phyloP scores from a whole-genome alignment of 192 early-diverging fungal genomes.

The Kappamyces sp. region DNA sequence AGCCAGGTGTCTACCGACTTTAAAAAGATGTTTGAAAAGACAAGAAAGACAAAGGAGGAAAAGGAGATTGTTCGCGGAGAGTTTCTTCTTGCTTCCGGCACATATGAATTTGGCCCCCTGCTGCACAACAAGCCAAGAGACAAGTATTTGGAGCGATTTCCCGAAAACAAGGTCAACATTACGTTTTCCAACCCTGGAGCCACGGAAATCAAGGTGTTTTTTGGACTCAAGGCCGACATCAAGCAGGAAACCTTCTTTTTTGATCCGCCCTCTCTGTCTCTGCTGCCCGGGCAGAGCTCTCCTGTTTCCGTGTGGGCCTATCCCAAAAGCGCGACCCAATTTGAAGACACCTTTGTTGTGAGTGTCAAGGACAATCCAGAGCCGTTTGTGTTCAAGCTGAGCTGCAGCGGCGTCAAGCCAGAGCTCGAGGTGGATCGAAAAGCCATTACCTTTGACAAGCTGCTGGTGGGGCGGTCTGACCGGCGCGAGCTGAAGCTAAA shows the following conservation, averaged over 20 bases:
- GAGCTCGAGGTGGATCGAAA: conserved; percentile 60
- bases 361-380: conserved; percentile 65
- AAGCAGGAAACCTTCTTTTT: conserved; percentile 56
- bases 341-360: conserved; percentile 49
- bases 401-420: conserved; percentile 53
- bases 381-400: conserved; percentile 49
- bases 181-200: conserved; percentile 42
- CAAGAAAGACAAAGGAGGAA: conserved; percentile 42
- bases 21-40: conserved; percentile 47
- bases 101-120: conserved; percentile 56
- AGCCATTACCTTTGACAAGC: conserved; percentile 52
- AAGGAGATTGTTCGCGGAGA: conserved; percentile 47
- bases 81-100: conserved; percentile 32
- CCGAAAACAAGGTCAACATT: conserved; percentile 48
- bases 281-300: conserved; percentile 40
- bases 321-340: conserved; percentile 35
- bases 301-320: conserved; percentile 46
- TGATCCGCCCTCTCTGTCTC: conserved; percentile 45
- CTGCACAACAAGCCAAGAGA: conserved; percentile 53
- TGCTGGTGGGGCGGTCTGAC: conserved; percentile 50
- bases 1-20: conserved; percentile 36
- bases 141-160: conserved; percentile 54
- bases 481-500: conserved; percentile 47
- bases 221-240: conserved; percentile 45
- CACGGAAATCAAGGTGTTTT: conserved; percentile 40